These are phyloP conservation scores for Colletotrichum sp. DNA, from an alignment of 2,329 filamentous ascomycete genomes.

Conservation along the genomic window DNA sequence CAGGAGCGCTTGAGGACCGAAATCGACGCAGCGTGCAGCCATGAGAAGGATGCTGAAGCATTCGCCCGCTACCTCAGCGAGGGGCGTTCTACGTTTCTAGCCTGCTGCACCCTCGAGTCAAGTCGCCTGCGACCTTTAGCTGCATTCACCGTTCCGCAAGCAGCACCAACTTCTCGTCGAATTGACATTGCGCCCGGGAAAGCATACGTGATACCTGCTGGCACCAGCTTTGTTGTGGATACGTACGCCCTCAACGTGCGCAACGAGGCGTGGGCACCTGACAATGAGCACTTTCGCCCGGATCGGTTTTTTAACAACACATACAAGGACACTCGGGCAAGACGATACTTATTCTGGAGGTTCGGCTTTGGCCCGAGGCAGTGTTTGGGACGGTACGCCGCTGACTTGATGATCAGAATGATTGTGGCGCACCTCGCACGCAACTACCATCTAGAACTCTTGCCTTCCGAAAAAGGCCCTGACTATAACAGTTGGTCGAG, in stretches of 20 bases:
- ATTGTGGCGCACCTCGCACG: not conserved
- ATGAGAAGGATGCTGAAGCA: not conserved
- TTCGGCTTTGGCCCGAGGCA: conserved; percentile 50
- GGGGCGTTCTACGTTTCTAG: conserved; percentile 28
- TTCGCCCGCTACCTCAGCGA: conserved; percentile 27
- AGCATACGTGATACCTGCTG: conserved; percentile 40
- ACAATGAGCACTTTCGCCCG: conserved; percentile 37
- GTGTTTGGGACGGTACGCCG: conserved; percentile 46
- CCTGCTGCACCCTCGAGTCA: conserved; percentile 43
- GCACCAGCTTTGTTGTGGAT: conserved; percentile 46
- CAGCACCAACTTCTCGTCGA: not conserved
- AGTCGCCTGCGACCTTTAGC: conserved; percentile 40
- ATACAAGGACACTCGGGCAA: conserved; percentile 4
- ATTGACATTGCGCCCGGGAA: not conserved
- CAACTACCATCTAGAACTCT: not conserved
- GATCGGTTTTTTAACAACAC: conserved; percentile 26
- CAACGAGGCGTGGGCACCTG: conserved; percentile 41
- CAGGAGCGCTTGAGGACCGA: conserved; percentile 35
- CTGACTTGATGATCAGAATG: conserved; percentile 36
- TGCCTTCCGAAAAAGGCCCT: not conserved
- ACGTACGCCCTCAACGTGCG: conserved; percentile 45
- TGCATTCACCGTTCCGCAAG: conserved; percentile 11
- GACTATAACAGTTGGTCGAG: not conserved
- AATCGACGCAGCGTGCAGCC: conserved; percentile 9
- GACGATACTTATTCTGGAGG: conserved; percentile 45